Conservation (phyloP, 1,139 yeast genomes). For the Casaregolazyma lundiana region DNA sequence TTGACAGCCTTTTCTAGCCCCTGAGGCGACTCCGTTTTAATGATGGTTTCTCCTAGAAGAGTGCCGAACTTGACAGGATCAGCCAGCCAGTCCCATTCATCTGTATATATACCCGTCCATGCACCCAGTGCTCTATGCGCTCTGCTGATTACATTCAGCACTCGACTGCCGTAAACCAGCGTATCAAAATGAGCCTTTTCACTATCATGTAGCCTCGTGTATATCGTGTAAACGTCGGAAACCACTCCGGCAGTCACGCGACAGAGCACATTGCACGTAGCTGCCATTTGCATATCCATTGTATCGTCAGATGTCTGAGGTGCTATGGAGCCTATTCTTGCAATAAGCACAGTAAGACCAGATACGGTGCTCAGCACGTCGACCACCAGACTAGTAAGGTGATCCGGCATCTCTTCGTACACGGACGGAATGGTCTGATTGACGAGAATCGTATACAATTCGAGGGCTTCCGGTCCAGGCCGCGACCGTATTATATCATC, state of each 20-base stretch:
- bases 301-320: constrained; percentile 11
- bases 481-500: not conserved
- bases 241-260: constrained; percentile 5
- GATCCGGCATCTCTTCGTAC: constrained; percentile 8
- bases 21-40: constrained; percentile 10
- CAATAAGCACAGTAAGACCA: constrained; percentile 14
- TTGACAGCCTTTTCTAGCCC: constrained; percentile 14
- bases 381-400: constrained; percentile 1
- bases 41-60: constrained; percentile 14
- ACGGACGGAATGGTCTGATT: constrained; percentile 19
- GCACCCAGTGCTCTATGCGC: constrained; percentile 16
- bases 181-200: constrained; percentile 10
- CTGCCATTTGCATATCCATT: not conserved
- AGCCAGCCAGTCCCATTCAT: constrained; percentile 17
- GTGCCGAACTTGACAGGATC: constrained; percentile 14
- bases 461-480: constrained; percentile 11
- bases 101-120: constrained; percentile 8
- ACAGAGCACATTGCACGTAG: constrained; percentile 5
- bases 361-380: constrained; percentile 9
- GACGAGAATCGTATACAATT: constrained; percentile 17
- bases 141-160: constrained; percentile 13
- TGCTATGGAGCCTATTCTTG: constrained; percentile 18
- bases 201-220: constrained; percentile 1
- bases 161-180: constrained; percentile 19
- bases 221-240: not conserved